Conservation (phyloP, 1,284 basidiomycete genomes). For the Pseudomicrostroma phylloplanum region DNA sequence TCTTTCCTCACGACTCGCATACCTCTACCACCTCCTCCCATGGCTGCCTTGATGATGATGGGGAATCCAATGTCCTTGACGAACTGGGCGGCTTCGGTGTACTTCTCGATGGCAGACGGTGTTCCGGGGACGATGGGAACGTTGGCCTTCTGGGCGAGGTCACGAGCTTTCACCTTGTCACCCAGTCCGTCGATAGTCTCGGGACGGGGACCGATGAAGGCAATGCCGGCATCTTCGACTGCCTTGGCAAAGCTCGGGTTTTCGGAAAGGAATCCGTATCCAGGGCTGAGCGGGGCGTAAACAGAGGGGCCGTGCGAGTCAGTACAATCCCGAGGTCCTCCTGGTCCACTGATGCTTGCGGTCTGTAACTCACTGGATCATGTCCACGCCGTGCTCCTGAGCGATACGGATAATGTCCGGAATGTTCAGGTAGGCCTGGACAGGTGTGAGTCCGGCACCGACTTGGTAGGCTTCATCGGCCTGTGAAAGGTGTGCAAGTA, state of each 20-base stretch:
- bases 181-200: constrained; percentile 96
- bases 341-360: not conserved
- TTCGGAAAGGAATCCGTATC: constrained; percentile 93
- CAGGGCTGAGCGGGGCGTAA: constrained; percentile 19
- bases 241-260: constrained; percentile 92
- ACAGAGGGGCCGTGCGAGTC: not conserved
- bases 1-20: constrained; percentile 96
- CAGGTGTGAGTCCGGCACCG: constrained; percentile 88
- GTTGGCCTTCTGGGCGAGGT: constrained; percentile 42
- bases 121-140: constrained; percentile 98
- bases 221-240: constrained; percentile 93
- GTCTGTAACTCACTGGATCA: constrained; percentile 79
- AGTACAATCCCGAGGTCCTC: too few relatives aligned
- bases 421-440: constrained; percentile 92
- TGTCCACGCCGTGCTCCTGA: constrained; percentile 87
- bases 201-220: constrained; percentile 91
- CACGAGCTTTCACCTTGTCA: constrained; percentile 90
- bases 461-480: constrained; percentile 98
- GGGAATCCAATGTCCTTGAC: constrained; percentile 95
- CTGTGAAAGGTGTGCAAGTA: constrained; percentile 52
- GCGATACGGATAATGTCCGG: constrained; percentile 76
- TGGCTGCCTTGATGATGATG: constrained; percentile 88
- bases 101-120: constrained; percentile 79
- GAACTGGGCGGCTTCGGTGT: constrained; percentile 76
- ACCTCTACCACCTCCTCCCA: constrained; percentile 96